phyloP scores from a whole-genome alignment of 345 rosid species.

The Limnanthes douglasii region DNA sequence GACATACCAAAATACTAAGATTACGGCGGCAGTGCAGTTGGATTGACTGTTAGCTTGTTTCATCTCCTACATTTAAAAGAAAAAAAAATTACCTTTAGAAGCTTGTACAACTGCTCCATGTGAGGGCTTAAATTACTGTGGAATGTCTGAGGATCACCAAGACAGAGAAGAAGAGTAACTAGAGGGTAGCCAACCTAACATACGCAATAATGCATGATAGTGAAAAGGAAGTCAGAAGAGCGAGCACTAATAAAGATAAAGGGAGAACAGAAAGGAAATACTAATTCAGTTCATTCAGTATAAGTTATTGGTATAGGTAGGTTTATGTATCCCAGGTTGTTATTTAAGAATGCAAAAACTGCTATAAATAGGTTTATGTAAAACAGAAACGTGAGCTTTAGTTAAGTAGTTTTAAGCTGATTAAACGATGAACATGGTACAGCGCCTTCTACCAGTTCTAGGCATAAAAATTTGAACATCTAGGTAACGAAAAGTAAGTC shows the following conservation, averaged over 20 bases:
- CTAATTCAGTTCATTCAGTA: no score
- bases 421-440: not conserved
- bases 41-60: no score
- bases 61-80: no score
- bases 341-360: no score
- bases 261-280: no score
- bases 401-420: not conserved
- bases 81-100: conserved; percentile 63
- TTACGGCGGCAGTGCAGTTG: no score
- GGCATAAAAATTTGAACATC: no score
- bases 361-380: no score
- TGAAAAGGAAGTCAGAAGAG: not conserved
- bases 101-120: conserved; percentile 98
- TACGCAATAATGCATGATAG: conserved; percentile 9
- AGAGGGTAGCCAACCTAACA: conserved; percentile 92
- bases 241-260: not conserved
- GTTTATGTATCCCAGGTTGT: no score
- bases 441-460: not conserved
- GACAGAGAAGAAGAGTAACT: conserved; percentile 97
- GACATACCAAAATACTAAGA: no score
- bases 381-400: not conserved
- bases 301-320: no score
- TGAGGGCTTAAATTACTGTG: conserved; percentile 70
- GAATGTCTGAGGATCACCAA: conserved; percentile 92
- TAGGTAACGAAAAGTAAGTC: no score